Evolutionary conservation across 768 basidiomycete species (phyloP), one percentile per base, ranked within the genome.

Genomic region (Leccinum longicurvipes): DNA sequence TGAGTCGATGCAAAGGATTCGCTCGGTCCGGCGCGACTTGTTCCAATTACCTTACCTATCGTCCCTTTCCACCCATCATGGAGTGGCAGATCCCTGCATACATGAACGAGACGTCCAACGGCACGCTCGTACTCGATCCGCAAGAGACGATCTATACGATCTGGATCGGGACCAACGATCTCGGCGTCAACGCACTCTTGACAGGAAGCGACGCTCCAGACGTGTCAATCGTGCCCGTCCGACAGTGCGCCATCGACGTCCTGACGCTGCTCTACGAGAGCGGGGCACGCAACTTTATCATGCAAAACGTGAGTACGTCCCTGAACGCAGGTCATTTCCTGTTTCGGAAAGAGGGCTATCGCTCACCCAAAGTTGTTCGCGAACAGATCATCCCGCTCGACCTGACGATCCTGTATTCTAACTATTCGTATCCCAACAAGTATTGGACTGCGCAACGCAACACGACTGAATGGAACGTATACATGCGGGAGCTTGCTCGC

Each of bases 161-260:
- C 7, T 88, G 86, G 85, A 83, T 87, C 56, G 85, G 86, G 14
- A 84, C 83, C 3, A 83, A 82, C 58, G 86, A 87, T 63, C 75
- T 87, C 4, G 86, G 86, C 2, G 76, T 65, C 11, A 74, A 74
- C 47, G 77, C 80, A 5, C 71, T 87, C 28, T 59, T 87, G 11
- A 83, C 82, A 0, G 84, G 83, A 1, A 72, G 73, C 19, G 74
- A 77, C 53, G 68, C 53, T 1, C 67, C 73, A 2, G 69, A 70
- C 1, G 82, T 82, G 15, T 84, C 81, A 1, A 66, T 87, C 51
- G 83, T 85, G 9, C 75, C 85, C 47, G 82, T 83, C 0, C 76
- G 79, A 19, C 64, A 64, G 17, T 87, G 86, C 61, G 81, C 81
- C 65, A 71, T 87, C 4, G 78, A 83, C 47, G 86, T 82, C 79